Evolutionary conservation across 225 moss, liverwort and hornwort species (phyloP).

Genomic region (Bryum argenteum): DNA sequence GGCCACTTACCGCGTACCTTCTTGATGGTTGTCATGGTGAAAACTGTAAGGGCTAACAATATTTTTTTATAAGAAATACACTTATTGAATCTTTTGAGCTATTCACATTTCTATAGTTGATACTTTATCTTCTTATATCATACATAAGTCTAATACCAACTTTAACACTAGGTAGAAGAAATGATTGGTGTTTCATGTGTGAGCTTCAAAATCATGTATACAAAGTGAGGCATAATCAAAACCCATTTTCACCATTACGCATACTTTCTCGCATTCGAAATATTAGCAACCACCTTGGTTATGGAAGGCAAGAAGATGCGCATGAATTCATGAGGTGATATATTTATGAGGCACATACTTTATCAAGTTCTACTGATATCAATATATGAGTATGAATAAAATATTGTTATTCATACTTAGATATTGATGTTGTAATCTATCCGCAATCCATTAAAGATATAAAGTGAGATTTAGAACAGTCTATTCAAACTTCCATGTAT

Average conservation of each 20-base stretch:
- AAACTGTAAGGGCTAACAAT: conserved; percentile 59
- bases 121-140: no score
- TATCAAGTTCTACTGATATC: not conserved
- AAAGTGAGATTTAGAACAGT: no score
- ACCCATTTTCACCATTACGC: conserved; percentile 77
- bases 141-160: not conserved
- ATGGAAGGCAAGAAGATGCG: conserved; percentile 98
- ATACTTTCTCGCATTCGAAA: conserved; percentile 84
- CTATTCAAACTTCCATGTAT: no score
- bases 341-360: not conserved
- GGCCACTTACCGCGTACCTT: conserved; percentile 73
- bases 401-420: accelerated
- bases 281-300: conserved; percentile 92
- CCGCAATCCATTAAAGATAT: no score
- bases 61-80: not conserved
- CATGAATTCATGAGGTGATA: conserved; percentile 98
- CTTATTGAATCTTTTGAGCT: no score
- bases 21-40: conserved; percentile 67
- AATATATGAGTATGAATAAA: not conserved
- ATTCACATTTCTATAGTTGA: not conserved
- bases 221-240: conserved; percentile 68
- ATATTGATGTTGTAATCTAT: not conserved
- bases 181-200: conserved; percentile 97
- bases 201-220: conserved; percentile 89
- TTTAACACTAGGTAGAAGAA: conserved; percentile 60